Evolutionary conservation across 768 basidiomycete genomes (phyloP), one percentile per base, ranked within the genome.

Genomic region (Trametes coccinea): DNA sequence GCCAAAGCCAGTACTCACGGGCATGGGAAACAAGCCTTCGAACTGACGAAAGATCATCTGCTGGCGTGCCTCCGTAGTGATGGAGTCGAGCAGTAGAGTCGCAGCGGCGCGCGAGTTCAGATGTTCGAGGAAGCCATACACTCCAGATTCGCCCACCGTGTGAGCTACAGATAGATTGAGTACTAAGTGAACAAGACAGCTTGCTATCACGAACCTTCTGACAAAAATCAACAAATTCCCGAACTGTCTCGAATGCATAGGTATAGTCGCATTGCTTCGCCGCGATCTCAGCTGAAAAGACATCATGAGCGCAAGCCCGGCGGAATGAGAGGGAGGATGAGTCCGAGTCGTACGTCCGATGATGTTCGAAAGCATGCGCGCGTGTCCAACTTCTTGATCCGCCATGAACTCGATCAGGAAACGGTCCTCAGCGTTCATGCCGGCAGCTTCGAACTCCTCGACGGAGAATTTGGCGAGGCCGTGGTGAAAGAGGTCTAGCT

Each of bases 1-100:
- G 22, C 22, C 22, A 22, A 22, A 1, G 22, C 22, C 22, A 22
- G 22, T 22, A 47, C 74, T 47, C 41, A 77, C 79, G 3, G 84
- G 82, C 82, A 85, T 83, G 0, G 85, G 84, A 75, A 83, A 83
- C n/a, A 81, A 68, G 0, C 84, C 85, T 53, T 82, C 77, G 49
- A 86, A 79, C 71, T 88, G 85, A 4, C 87, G 70, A 77, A 88
- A 86, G 48, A 80, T 76, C 80, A 86, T 80, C 74, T 88, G 83
- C 72, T 89, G 87, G 6, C 87, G 75, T n/a, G 82, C 81, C 72
- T 88, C 86, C 9, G 82, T 85, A 0, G 84, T 76, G 66, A 89
- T 85, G 8, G 80, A 76, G 68, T 87, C 82, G 6, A 82, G 68
- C 14, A 88, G 74, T 10, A 88, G 71, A 49, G 78, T 71, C 2